These are phyloP conservation scores for Ophiocordyceps camponoti-leonardi DNA, from an alignment of 2,329 filamentous ascomycete species.

Conservation along the genomic window DNA sequence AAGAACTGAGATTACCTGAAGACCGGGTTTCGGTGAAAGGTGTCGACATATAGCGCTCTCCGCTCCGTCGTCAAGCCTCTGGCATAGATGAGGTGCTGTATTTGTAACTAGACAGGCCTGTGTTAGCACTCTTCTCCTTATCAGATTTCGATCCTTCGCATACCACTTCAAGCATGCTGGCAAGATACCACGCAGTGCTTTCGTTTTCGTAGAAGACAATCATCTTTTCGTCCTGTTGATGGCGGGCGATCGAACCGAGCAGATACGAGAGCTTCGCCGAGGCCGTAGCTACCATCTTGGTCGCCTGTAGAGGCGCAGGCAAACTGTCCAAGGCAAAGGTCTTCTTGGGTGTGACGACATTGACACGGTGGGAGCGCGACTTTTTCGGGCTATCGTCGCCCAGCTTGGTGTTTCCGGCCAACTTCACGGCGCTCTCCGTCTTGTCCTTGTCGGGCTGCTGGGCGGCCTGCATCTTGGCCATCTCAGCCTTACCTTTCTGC, in stretches of 20 bases:
- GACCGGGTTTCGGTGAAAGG: constrained; percentile 53
- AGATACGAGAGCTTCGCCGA: constrained; percentile 83
- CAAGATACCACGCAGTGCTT: constrained; percentile 73
- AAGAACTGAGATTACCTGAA: constrained; percentile 28
- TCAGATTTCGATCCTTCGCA: constrained; percentile 8
- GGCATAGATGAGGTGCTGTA: constrained; percentile 50
- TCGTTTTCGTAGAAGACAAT: constrained; percentile 86
- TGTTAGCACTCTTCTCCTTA: constrained; percentile 1
- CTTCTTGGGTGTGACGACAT: constrained; percentile 7
- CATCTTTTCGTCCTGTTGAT: constrained; percentile 65
- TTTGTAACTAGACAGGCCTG: constrained; percentile 24
- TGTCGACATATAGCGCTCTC: constrained; percentile 58
- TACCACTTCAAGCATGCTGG: constrained; percentile 60
- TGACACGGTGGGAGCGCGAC: constrained; percentile 13
- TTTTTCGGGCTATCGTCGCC: constrained; percentile 19
- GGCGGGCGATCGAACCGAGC: constrained; percentile 49
- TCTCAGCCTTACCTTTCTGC: constrained; percentile 19
- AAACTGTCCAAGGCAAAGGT: constrained; percentile 8
- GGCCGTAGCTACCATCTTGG: constrained; percentile 57
- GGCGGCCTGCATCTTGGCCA: constrained; percentile 12
- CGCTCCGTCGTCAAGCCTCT: constrained; percentile 40
- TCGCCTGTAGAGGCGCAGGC: constrained; percentile 33
- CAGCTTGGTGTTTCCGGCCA: constrained; percentile 25
- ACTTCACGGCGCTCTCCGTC: constrained; percentile 7
- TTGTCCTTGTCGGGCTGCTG: constrained; percentile 4